Conservation (phyloP, 2,329 filamentous ascomycete genomes). For the Pyricularia sp. region DNA sequence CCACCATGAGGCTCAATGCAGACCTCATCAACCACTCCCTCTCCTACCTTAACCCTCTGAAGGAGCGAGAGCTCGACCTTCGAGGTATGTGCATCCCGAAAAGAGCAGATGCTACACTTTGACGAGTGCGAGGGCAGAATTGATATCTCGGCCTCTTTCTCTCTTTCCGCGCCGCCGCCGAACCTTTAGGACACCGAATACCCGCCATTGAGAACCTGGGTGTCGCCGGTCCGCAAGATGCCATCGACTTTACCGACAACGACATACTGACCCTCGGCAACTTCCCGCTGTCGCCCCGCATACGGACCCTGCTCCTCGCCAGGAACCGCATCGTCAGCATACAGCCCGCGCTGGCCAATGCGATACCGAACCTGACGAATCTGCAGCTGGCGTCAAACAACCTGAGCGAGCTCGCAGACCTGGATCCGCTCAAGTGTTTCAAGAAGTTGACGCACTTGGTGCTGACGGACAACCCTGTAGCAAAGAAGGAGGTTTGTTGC, state of each 20-base stretch:
- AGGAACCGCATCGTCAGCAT: slow-evolving; percentile 82
- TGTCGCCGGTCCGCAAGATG: slow-evolving; percentile 87
- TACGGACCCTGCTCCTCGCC: slow-evolving; percentile 80
- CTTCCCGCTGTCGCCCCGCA: slow-evolving; percentile 82
- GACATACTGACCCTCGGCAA: slow-evolving; percentile 84
- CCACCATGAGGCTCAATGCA: slow-evolving; percentile 27
- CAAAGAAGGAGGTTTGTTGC: slow-evolving; percentile 76
- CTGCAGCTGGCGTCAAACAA: slow-evolving; percentile 79
- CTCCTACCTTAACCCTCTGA: slow-evolving; percentile 96
- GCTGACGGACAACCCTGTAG: slow-evolving; percentile 79
- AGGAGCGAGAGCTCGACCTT: slow-evolving; percentile 97
- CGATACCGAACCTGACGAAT: slow-evolving; percentile 72
- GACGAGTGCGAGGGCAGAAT: slow-evolving; percentile 51
- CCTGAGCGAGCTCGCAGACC: slow-evolving; percentile 72
- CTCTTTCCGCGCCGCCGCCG: slow-evolving; percentile 7
- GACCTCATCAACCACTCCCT: slow-evolving; percentile 92
- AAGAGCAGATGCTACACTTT: slow-evolving; percentile 96
- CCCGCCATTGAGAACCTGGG: slow-evolving; percentile 96
- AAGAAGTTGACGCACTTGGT: slow-evolving; percentile 67
- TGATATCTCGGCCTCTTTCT: slow-evolving; percentile 57
- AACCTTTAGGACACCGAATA: slow-evolving; percentile 82
- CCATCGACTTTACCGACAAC: slow-evolving; percentile 98
- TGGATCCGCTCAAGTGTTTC: slow-evolving; percentile 70
- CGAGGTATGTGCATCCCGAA: slow-evolving; percentile 73
- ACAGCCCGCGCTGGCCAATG: slow-evolving; percentile 63